Evolutionary conservation across 495 filamentous ascomycete genomes (phyloP), one percentile per base, ranked within the genome.

Genomic region (Penicillium diatomitis): DNA sequence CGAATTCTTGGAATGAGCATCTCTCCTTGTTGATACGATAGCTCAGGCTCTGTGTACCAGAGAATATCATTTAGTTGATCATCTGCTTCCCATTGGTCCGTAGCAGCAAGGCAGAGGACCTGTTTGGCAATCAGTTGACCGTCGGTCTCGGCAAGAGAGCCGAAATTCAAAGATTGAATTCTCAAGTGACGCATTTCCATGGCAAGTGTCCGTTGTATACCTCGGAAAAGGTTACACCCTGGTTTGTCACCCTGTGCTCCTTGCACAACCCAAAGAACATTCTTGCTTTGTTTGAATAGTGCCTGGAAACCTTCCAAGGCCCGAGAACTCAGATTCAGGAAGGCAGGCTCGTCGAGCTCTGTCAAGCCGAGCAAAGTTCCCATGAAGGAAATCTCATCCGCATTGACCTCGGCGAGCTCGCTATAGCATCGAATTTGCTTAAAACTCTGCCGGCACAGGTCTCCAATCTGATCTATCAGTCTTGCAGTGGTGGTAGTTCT

Each of bases 341-440:
- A 69, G 3, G 71, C 54, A 0, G 71, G 63, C 5, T 61, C 58
- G 51, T 74, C 66, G 7, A 74, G 56, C 31, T 80, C 78, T 6
- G 64, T 48, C 35, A 81, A 51, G 47, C 58, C 67, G 20, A 81
- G 48, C 2, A 78, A 65, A 0, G 61, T 58, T 11, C 60, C 58
- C 53, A 63, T 63, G 0, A 58, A 49, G 8, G 54, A 52, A 12
- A 56, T 29, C 2, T 57, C 37, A 4, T 44, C 39, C 4, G 33
- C 11, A 4, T 40, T 32, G 5, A 62, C 39, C 12, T 60, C 56
- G 11, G 45, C 28, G 8, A 66, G 41, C 32, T 54, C 52, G n/a
- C 41, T 5, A 9, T 39, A 51, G 4, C 53, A 11, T 4, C n/a
- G 27, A 44, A 56, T 47, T 20, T 44, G 44, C 2, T 35, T 12